Conservation (phyloP, 2,329 filamentous ascomycete species). For the Colletotrichum karsti region DNA sequence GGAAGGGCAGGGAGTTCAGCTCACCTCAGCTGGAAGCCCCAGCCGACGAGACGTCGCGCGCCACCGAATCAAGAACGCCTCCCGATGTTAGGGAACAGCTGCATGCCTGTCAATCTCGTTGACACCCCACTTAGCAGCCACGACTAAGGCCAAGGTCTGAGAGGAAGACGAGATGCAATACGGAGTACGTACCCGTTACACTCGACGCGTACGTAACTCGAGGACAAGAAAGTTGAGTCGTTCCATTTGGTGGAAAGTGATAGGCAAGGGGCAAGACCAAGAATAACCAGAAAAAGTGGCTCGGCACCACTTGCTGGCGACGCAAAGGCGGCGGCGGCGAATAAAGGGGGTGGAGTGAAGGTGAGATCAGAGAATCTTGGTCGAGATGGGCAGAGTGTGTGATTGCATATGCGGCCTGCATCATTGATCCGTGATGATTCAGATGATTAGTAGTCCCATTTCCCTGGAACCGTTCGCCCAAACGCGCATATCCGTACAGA, state of each 20-base stretch:
- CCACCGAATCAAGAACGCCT: background rate
- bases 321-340: background rate
- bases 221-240: slow-evolving; percentile 3
- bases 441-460: background rate
- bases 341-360: background rate
- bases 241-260: background rate
- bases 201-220: slow-evolving; percentile 18
- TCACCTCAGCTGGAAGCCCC: background rate
- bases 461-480: background rate
- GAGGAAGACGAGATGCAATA: background rate
- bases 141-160: background rate
- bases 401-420: background rate
- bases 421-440: background rate
- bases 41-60: background rate
- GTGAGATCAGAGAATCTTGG: background rate
- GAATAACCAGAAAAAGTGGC: slow-evolving; percentile 16
- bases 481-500: too few relatives aligned
- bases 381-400: background rate
- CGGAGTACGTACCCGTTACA: background rate
- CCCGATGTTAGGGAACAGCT: background rate
- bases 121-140: slow-evolving; percentile 18
- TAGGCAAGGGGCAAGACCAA: slow-evolving; percentile 1
- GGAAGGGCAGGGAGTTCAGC: background rate
- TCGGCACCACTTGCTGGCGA: background rate
- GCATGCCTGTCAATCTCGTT: slow-evolving; percentile 2